These are phyloP conservation scores for Chlorella sp. DNA, from an alignment of 139 green algal genomes.

Conservation along the genomic window DNA sequence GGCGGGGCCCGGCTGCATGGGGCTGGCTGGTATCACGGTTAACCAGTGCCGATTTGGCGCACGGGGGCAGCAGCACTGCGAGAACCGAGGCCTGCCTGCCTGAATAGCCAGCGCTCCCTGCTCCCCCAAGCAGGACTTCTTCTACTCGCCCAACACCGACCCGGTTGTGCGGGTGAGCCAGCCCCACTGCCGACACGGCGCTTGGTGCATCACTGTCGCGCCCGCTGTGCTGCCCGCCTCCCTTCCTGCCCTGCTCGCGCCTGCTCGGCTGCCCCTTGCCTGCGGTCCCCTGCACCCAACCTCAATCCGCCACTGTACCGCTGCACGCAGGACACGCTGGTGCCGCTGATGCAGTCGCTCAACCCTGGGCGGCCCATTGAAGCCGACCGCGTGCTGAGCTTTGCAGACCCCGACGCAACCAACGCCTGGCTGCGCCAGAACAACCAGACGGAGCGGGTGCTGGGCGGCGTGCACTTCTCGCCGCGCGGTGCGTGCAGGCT, in stretches of 20 bases:
- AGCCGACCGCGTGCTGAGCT: slow-evolving; percentile 57
- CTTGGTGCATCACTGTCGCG: too few species aligned
- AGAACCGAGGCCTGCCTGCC: too few species aligned
- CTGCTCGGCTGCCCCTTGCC: too few species aligned
- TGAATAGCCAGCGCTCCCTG: too few species aligned
- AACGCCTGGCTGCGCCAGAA: slow-evolving; percentile 75
- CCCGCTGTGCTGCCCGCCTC: too few species aligned
- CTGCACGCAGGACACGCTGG: slow-evolving; percentile 51
- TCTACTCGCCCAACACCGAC: slow-evolving; percentile 71
- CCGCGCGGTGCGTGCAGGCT: neutral
- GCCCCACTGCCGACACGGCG: neutral
- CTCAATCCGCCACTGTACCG: neutral
- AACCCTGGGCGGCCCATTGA: slow-evolving; percentile 67
- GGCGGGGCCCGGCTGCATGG: too few species aligned
- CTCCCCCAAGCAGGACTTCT: slow-evolving; percentile 40
- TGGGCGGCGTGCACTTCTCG: slow-evolving; percentile 72
- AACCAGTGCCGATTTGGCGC: too few species aligned
- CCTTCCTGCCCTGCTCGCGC: too few species aligned
- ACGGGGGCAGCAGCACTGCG: too few species aligned
- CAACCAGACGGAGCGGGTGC: slow-evolving; percentile 60
- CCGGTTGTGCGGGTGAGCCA: slow-evolving; percentile 11
- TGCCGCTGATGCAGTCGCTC: slow-evolving; percentile 61
- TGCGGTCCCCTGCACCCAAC: neutral
- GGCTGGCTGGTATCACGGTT: too few species aligned
- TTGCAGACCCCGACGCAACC: slow-evolving; percentile 51